Conservation (phyloP, 2,329 filamentous ascomycete species). For the Stemphylium lycopersici region DNA sequence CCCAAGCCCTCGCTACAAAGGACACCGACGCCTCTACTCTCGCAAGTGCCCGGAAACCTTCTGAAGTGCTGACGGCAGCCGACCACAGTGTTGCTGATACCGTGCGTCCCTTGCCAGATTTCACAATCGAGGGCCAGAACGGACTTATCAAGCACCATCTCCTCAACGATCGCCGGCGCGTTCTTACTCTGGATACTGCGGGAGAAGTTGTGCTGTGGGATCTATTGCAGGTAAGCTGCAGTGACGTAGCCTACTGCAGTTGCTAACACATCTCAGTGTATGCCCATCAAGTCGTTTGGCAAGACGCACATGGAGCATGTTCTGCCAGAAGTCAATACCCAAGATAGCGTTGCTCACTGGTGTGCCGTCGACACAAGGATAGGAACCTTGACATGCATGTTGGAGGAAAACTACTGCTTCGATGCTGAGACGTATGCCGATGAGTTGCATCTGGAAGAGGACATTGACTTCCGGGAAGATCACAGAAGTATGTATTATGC, state of each 20-base stretch:
- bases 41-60: conserved; percentile 61
- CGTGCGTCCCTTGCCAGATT: conserved; percentile 54
- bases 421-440: conserved; percentile 98
- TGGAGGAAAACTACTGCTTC: conserved; percentile 96
- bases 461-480: conserved; percentile 86
- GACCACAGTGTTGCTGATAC: conserved; percentile 44
- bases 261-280: conserved; percentile 64
- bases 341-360: conserved; percentile 92
- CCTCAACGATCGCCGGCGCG: conserved; percentile 86
- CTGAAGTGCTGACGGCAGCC: conserved; percentile 59
- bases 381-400: conserved; percentile 84
- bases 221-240: conserved; percentile 71
- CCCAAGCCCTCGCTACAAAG: conserved; percentile 58
- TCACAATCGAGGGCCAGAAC: conserved; percentile 85
- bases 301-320: conserved; percentile 95
- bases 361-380: conserved; percentile 94
- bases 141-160: conserved; percentile 92
- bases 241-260: neutral
- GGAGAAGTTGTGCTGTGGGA: conserved; percentile 97
- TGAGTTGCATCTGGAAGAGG: conserved; percentile 75
- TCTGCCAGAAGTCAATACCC: conserved; percentile 81
- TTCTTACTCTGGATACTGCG: conserved; percentile 90
- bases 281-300: conserved; percentile 88
- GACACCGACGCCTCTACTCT: conserved; percentile 63
- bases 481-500: conserved; percentile 74